phyloP scores from a whole-genome alignment of 768 basidiomycete genomes.

The Polyporus arcularius region DNA sequence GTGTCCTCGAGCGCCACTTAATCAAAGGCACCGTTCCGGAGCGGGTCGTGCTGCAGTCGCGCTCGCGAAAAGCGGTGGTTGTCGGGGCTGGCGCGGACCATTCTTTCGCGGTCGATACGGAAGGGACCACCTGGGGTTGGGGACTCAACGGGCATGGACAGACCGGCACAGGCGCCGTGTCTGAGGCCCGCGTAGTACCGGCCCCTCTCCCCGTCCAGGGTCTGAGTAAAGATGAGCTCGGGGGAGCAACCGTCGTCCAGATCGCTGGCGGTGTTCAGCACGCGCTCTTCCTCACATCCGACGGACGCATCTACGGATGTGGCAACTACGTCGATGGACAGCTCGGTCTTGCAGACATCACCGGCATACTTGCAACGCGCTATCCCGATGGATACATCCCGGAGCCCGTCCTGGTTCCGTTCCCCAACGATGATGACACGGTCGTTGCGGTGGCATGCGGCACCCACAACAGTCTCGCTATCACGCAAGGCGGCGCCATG shows the following conservation, averaged over 20 bases:
- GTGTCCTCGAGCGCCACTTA: constrained; percentile 40
- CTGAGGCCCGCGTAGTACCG: constrained; percentile 38
- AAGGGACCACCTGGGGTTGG: constrained; percentile 50
- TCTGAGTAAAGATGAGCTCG: constrained; percentile 58
- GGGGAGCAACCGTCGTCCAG: constrained; percentile 55
- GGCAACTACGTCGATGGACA: constrained; percentile 82
- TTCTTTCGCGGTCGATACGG: constrained; percentile 46
- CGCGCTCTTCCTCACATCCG: constrained; percentile 78
- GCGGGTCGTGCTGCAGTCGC: constrained; percentile 35
- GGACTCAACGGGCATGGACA: constrained; percentile 48
- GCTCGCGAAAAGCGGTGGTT: constrained; percentile 35
- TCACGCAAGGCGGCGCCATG: constrained; percentile 62
- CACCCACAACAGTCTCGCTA: constrained; percentile 64
- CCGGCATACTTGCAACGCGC: constrained; percentile 55
- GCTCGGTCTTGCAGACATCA: constrained; percentile 70
- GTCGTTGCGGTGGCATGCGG: constrained; percentile 63
- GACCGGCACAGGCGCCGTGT: constrained; percentile 32
- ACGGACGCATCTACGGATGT: constrained; percentile 80
- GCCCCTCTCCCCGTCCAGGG: constrained; percentile 58
- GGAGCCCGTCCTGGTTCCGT: constrained; percentile 62
- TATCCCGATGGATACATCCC: constrained; percentile 55
- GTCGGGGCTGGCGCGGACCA: constrained; percentile 46
- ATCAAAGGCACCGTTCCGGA: constrained; percentile 44
- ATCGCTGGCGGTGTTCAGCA: constrained; percentile 88
- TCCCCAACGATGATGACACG: constrained; percentile 61